These are phyloP conservation scores for Rhodosorus marinus DNA, from an alignment of 23 red algal genomes.

Conservation along the genomic window DNA sequence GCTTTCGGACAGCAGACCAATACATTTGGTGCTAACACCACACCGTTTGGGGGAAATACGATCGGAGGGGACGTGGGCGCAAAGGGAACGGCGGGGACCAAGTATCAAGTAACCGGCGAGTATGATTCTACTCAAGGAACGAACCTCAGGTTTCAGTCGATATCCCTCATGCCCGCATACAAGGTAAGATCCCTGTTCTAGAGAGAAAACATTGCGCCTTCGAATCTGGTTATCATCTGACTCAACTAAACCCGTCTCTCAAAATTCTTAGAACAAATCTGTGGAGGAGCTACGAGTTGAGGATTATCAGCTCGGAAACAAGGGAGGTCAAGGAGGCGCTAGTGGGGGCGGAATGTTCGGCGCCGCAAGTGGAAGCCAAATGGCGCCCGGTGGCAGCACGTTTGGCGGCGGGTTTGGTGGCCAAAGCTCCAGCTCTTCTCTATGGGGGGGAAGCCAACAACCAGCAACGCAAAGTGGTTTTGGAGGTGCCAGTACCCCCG, in stretches of 20 bases:
- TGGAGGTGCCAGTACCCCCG: neutral
- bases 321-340: slow-evolving; percentile 8
- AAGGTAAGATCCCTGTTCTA: too few relatives aligned
- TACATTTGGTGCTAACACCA: neutral
- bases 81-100: neutral
- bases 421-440: neutral
- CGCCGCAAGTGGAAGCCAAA: neutral
- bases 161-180: neutral
- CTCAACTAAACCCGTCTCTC: too few relatives aligned
- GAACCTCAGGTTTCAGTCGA: neutral
- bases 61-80: too few relatives aligned
- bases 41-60: too few relatives aligned
- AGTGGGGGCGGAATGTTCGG: neutral
- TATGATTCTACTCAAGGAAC: neutral
- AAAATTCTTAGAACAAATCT: too few relatives aligned
- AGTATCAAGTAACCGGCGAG: neutral
- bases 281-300: slow-evolving; percentile 40
- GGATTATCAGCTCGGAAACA: slow-evolving; percentile 48
- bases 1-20: neutral
- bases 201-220: too few relatives aligned
- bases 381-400: neutral
- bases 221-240: too few relatives aligned
- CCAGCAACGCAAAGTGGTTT: neutral
- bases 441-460: neutral
- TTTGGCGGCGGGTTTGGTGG: neutral